Conservation (phyloP, 1,139 yeast species). For the Yamadazyma dendronema region DNA sequence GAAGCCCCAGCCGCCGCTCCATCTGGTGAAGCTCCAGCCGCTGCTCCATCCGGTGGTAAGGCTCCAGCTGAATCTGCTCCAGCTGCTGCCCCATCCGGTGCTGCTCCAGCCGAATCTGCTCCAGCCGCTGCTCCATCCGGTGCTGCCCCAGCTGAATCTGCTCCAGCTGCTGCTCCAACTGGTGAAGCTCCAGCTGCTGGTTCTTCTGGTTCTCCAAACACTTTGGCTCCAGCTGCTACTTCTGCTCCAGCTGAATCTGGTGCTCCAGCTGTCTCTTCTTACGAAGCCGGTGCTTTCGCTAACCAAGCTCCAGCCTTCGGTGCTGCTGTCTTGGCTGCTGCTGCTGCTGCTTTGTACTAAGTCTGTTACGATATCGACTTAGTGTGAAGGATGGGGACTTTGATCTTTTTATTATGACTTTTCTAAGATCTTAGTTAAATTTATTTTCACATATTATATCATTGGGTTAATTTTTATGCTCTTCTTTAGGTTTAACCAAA, state of each 20-base stretch:
- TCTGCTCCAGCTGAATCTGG: slow-evolving; percentile 14
- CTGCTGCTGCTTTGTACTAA: slow-evolving; percentile 20
- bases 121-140: slow-evolving; percentile 14
- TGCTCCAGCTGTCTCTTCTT: slow-evolving; percentile 21
- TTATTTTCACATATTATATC: background rate
- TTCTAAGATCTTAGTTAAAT: slow-evolving; percentile 2
- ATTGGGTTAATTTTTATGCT: slow-evolving; percentile 9
- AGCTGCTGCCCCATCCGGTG: slow-evolving; percentile 14
- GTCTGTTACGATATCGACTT: slow-evolving; percentile 1
- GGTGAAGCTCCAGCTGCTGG: slow-evolving; percentile 13
- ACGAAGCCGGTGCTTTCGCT: slow-evolving; percentile 20
- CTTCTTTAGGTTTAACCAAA: slow-evolving; percentile 13
- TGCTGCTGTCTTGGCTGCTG: slow-evolving; percentile 19
- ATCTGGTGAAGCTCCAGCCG: slow-evolving; percentile 11
- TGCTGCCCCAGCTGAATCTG: slow-evolving; percentile 11
- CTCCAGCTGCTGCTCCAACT: slow-evolving; percentile 5
- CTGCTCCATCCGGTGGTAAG: slow-evolving; percentile 13
- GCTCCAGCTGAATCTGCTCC: slow-evolving; percentile 10
- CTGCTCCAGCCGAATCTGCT: slow-evolving; percentile 13
- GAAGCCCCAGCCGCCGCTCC: slow-evolving; percentile 13
- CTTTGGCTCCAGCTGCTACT: slow-evolving; percentile 7
- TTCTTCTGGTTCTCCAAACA: slow-evolving; percentile 9
- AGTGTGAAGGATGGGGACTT: background rate
- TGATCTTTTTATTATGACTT: slow-evolving; percentile 5
- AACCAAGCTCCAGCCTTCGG: slow-evolving; percentile 16